Evolutionary conservation across 192 early-diverging fungal species (phyloP), one percentile per base, ranked within the genome.

Genomic region (Backusella psychrophila): DNA sequence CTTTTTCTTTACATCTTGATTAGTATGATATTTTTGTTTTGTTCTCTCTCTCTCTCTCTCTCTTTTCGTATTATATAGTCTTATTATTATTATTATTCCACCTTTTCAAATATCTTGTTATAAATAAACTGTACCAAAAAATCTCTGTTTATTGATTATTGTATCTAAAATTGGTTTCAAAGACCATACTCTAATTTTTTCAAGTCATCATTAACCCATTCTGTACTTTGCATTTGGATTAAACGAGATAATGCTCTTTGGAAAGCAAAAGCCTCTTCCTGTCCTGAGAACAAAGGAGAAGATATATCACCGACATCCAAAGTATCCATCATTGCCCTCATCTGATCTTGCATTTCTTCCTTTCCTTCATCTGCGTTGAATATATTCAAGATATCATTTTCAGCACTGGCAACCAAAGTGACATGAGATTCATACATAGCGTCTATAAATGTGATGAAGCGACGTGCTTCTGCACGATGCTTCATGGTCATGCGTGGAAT

Each of bases 191-290:
- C 56, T 63, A 63, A 63, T 63, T 63, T 63, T 63, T 63, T 63
- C 56, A 63, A 63, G 23, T 63, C 56, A 29, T 63, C 26, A 29
- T 63, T 63, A 12, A 92, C 87, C 94, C 94, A 95, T 52, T 90
- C 85, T 46, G 84, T 84, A 29, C 92, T 91, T 66, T 92, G 95
- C 97, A 99, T 99, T 85, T 99, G 95, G 39, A 94, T 89, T 42
- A 99, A 79, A 26, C 97, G 89, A 63, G 95, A 96, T 36, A 98
- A 81, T 6, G 97, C 96, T 66, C 97, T 85, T 83, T 95, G 93
- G 73, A 99, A 97, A 15, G 97, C 96, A 91, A 99, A 99, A 12
- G 91, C 89, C 79, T 99, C 97, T 80, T 99, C 97, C 53, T 95
- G 91, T 23, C 95, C 95, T 29, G 91, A 88, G 75, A 94, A 93